Percentiles rank a stretch among this genome's conserved stretches.
phyloP scores from a whole-genome alignment of 140 eudicot species.

The Oenanthe javanica region DNA sequence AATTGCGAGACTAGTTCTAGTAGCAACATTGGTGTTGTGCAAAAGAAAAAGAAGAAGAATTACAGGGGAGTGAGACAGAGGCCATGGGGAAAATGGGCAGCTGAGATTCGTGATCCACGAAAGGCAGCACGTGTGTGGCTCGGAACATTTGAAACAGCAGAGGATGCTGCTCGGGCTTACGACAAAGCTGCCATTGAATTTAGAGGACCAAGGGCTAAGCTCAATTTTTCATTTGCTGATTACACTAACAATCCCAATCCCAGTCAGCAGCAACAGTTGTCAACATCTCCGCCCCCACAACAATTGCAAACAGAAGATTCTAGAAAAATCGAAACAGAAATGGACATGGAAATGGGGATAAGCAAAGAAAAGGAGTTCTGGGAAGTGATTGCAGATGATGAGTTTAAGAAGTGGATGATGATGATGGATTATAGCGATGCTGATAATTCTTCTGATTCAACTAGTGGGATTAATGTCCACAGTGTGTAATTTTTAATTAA shows the following conservation, averaged over 20 bases:
- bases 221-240: constrained; percentile 1
- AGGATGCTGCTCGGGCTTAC: background rate
- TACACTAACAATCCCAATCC: background rate
- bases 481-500: background rate
- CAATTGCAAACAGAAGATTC: background rate
- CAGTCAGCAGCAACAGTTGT: background rate
- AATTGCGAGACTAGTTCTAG: background rate
- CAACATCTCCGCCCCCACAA: background rate
- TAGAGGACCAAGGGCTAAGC: background rate
- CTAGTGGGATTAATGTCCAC: background rate
- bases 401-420: background rate
- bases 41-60: background rate
- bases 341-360: background rate
- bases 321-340: background rate
- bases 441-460: background rate
- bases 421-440: background rate
- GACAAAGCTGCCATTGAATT: constrained; percentile 4
- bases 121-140: constrained; percentile 6
- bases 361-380: constrained; percentile 3
- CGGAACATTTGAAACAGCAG: constrained; percentile 2
- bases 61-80: constrained; percentile 5
- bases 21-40: background rate
- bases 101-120: constrained; percentile 1
- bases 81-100: constrained; percentile 1
- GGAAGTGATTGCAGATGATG: constrained; percentile 3